These are phyloP conservation scores for Zygosaccharomyces rouxii DNA, from an alignment of 805 yeast species.

Conservation along the genomic window DNA sequence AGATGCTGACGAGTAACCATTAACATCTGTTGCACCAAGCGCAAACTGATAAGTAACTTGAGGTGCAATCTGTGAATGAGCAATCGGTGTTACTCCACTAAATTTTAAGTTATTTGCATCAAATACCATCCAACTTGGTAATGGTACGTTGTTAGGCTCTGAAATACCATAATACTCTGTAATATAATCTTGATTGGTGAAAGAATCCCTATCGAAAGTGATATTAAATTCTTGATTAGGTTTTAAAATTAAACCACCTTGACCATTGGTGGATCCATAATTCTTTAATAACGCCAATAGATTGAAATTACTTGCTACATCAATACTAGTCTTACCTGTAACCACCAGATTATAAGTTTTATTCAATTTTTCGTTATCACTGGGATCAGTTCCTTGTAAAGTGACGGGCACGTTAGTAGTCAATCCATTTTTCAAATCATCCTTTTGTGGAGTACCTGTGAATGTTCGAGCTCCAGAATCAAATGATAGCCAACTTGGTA, in stretches of 20 bases:
- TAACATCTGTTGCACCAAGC: conserved; percentile 73
- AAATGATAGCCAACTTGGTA: conserved; percentile 79
- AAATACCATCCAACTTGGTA: conserved; percentile 86
- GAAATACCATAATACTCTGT: conserved; percentile 76
- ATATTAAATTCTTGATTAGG: conserved; percentile 68
- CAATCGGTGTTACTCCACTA: conserved; percentile 83
- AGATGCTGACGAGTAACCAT: conserved; percentile 67
- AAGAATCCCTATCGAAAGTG: conserved; percentile 58
- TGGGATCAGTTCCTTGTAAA: conserved; percentile 59
- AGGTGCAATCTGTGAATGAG: conserved; percentile 85
- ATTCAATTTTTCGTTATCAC: conserved; percentile 44
- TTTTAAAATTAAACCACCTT: conserved; percentile 62
- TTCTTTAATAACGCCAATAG: conserved; percentile 48
- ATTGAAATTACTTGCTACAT: conserved; percentile 39
- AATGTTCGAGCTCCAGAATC: conserved; percentile 58
- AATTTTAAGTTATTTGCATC: conserved; percentile 59
- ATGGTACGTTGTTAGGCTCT: conserved; percentile 67
- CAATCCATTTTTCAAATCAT: conserved; percentile 37
- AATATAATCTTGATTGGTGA: conserved; percentile 46
- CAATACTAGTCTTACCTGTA: conserved; percentile 47
- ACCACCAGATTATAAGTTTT: conserved; percentile 57
- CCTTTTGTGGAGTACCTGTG: conserved; percentile 57
- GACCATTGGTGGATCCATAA: conserved; percentile 75
- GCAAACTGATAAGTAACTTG: conserved; percentile 64
- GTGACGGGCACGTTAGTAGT: conserved; percentile 46